Evolutionary conservation across 2,329 filamentous ascomycete species (phyloP).

Genomic region (Ilyonectria mors-panacis): DNA sequence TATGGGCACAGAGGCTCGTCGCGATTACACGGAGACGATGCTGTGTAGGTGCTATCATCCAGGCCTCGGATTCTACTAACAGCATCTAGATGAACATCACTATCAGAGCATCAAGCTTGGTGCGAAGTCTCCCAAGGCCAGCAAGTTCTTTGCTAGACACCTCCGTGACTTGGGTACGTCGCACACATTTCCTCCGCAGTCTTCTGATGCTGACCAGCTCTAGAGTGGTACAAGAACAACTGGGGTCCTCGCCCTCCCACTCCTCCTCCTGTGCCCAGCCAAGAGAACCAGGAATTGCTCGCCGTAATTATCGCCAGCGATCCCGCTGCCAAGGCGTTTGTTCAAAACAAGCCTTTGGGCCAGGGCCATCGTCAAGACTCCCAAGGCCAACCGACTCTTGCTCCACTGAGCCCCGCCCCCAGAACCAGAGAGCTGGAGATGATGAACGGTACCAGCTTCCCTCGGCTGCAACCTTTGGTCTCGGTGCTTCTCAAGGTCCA

Average conservation of each 20-base stretch:
- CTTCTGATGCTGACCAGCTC: constrained; percentile 17
- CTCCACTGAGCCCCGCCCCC: background rate
- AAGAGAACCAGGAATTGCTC: constrained; percentile 7
- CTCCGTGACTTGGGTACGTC: constrained; percentile 44
- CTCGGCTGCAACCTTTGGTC: background rate
- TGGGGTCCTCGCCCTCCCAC: constrained; percentile 16
- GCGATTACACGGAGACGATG: constrained; percentile 58
- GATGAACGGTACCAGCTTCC: constrained; percentile 1
- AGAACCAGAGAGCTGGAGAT: background rate
- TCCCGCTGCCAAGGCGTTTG: constrained; percentile 14
- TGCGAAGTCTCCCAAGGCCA: constrained; percentile 56
- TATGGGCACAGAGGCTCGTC: constrained; percentile 54
- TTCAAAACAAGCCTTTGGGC: constrained; percentile 14
- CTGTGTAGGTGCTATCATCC: constrained; percentile 48
- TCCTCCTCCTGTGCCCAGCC: background rate
- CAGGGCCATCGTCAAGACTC: background rate
- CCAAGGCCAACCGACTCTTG: background rate
- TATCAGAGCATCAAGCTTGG: constrained; percentile 60
- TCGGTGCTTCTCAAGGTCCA: background rate
- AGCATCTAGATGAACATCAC: constrained; percentile 60
- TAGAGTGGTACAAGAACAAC: constrained; percentile 38
- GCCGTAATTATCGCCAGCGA: constrained; percentile 21
- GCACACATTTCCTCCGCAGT: too few species aligned
- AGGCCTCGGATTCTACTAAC: constrained; percentile 26
- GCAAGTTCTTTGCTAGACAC: constrained; percentile 54